Conservation (phyloP, 768 basidiomycete genomes). For the Boletus vermiculosoides region DNA sequence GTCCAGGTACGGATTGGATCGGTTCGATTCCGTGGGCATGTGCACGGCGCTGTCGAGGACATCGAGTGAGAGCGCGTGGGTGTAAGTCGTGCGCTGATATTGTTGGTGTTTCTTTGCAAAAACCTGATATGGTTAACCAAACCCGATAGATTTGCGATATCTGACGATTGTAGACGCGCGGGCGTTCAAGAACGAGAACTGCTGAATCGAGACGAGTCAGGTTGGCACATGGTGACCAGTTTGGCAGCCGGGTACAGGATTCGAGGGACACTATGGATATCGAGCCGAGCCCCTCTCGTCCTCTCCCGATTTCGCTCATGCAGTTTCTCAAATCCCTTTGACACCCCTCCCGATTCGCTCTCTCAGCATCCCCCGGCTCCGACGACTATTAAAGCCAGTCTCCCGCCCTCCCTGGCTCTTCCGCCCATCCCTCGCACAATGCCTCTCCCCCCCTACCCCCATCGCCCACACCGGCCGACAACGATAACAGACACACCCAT, state of each 20-base stretch:
- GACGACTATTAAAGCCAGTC: constrained; percentile 37
- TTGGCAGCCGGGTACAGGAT: constrained; percentile 35
- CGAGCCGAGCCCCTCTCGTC: constrained; percentile 47
- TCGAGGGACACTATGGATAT: constrained; percentile 32
- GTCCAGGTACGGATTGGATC: constrained; percentile 8
- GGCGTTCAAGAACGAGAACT: constrained; percentile 17
- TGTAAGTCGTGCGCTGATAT: constrained; percentile 15
- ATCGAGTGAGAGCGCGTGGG: constrained; percentile 1
- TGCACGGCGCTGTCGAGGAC: not conserved
- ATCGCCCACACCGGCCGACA: constrained; percentile 32
- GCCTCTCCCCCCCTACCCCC: constrained; percentile 41
- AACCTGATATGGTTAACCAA: constrained; percentile 19
- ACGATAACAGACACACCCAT: constrained; percentile 23
- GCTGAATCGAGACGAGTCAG: constrained; percentile 46
- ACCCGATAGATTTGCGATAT: constrained; percentile 24
- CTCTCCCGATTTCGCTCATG: constrained; percentile 27
- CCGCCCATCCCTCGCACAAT: constrained; percentile 36
- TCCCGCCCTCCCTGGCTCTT: constrained; percentile 21
- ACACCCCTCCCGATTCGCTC: constrained; percentile 32
- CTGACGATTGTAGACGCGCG: constrained; percentile 18
- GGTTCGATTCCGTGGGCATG: constrained; percentile 9
- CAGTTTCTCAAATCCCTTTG: constrained; percentile 25
- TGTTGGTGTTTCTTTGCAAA: constrained; percentile 17
- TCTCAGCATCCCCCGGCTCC: constrained; percentile 32
- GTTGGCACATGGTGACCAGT: constrained; percentile 36